Conservation (phyloP, 441 rosid genomes). For the Metrosideros polymorpha region DNA sequence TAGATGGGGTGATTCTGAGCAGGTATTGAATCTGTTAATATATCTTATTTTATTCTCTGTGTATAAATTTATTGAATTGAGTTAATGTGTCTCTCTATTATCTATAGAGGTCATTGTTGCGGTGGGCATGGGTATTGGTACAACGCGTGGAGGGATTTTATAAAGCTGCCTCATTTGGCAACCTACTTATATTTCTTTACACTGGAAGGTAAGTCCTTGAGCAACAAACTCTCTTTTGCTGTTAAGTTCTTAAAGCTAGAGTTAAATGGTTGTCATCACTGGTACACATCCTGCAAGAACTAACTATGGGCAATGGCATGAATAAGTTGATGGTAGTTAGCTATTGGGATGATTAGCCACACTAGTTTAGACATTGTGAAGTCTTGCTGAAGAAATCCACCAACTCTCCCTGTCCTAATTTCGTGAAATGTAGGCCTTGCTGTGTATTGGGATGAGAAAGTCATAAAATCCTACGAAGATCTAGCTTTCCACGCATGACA, state of each 20-base stretch:
- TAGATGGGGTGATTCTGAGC: slow-evolving; percentile 96
- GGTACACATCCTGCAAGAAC: background rate
- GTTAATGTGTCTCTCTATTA: slow-evolving; percentile 1
- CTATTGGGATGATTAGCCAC: background rate
- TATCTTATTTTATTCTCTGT: background rate
- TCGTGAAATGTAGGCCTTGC: background rate
- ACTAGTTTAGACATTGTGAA: background rate
- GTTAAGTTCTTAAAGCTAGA: background rate
- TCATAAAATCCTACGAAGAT: background rate
- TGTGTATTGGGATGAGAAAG: background rate
- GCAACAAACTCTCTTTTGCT: background rate
- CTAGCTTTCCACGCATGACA: background rate
- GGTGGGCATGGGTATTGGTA: slow-evolving; percentile 66
- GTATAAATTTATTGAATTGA: too few relatives aligned
- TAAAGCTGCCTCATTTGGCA: slow-evolving; percentile 84
- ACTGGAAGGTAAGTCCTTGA: slow-evolving; percentile 59
- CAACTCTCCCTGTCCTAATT: background rate
- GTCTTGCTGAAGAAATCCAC: background rate
- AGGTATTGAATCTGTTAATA: slow-evolving; percentile 24
- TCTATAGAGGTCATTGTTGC: slow-evolving; percentile 73
- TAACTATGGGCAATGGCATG: background rate
- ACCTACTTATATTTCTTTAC: slow-evolving; percentile 76
- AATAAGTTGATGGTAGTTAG: background rate
- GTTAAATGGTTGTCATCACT: background rate
- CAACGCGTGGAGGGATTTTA: slow-evolving; percentile 79